Conservation (phyloP, 2,329 filamentous ascomycete species). For the Pseudocercospora fuligena region DNA sequence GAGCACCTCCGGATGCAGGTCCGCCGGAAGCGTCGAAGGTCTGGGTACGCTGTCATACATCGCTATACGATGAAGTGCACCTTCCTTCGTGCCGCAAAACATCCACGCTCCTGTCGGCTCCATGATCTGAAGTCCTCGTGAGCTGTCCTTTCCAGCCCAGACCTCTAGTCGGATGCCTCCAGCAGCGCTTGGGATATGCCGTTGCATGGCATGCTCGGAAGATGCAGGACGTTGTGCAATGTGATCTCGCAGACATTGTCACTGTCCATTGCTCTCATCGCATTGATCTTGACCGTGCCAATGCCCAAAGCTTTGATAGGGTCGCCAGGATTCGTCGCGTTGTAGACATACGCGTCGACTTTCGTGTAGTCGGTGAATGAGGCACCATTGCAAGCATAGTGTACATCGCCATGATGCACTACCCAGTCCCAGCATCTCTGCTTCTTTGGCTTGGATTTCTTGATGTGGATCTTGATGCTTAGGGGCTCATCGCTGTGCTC, state of each 20-base stretch:
- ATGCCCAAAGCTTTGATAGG: slow-evolving; percentile 8
- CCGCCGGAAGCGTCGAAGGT: background rate
- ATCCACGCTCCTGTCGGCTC: slow-evolving; percentile 6
- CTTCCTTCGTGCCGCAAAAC: slow-evolving; percentile 5
- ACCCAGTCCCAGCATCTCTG: slow-evolving; percentile 17
- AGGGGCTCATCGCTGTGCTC: background rate
- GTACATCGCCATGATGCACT: slow-evolving; percentile 10
- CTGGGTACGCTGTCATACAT: background rate
- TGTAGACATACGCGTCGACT: slow-evolving; percentile 5
- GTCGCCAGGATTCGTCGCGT: background rate
- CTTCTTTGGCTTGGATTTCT: background rate
- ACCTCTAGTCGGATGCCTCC: background rate
- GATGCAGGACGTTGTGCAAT: slow-evolving; percentile 17
- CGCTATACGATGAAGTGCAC: background rate
- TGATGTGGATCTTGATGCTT: background rate
- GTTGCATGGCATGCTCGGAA: slow-evolving; percentile 18
- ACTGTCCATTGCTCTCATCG: slow-evolving; percentile 3
- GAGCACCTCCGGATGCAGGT: background rate
- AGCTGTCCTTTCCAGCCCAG: background rate
- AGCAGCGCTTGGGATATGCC: slow-evolving; percentile 4
- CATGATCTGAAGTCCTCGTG: background rate
- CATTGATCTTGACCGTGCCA: slow-evolving; percentile 6
- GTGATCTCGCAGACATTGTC: slow-evolving; percentile 1
- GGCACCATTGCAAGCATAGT: slow-evolving; percentile 13
- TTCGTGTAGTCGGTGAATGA: slow-evolving; percentile 12